Percentiles rank a stretch among this genome's conserved stretches.
Conservation (phyloP, 805 yeast species). For the Sugiyamaella floridensis region DNA sequence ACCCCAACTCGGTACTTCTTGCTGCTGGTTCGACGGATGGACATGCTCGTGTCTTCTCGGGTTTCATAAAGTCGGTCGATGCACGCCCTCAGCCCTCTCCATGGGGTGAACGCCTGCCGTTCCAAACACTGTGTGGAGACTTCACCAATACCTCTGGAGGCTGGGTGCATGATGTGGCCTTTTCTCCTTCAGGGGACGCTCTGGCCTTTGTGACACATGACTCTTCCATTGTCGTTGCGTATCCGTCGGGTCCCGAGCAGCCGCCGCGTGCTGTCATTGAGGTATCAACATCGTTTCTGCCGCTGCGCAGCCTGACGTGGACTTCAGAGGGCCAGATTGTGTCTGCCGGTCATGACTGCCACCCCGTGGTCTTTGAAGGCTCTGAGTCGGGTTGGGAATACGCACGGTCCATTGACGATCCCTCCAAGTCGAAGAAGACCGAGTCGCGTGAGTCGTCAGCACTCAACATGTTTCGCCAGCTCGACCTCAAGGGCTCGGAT, state of each 20-base stretch:
- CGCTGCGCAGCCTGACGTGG: constrained; percentile 73
- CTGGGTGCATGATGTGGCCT: constrained; percentile 88
- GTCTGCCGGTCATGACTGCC: constrained; percentile 90
- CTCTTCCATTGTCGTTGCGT: constrained; percentile 71
- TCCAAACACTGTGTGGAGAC: constrained; percentile 85
- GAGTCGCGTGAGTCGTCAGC: constrained; percentile 46
- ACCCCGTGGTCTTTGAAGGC: constrained; percentile 80
- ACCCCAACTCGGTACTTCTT: constrained; percentile 80
- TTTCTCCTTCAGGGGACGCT: constrained; percentile 71
- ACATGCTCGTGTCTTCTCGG: constrained; percentile 81
- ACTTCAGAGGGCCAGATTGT: constrained; percentile 58
- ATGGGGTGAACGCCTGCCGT: constrained; percentile 96
- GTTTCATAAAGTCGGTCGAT: constrained; percentile 84
- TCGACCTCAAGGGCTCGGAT: constrained; percentile 86
- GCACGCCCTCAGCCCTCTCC: constrained; percentile 68
- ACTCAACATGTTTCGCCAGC: constrained; percentile 86
- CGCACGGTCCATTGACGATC: constrained; percentile 58
- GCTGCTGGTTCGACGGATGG: constrained; percentile 94
- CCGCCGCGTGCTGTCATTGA: constrained; percentile 56
- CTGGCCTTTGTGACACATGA: constrained; percentile 84
- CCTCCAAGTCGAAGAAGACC: constrained; percentile 32
- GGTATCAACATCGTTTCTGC: constrained; percentile 63
- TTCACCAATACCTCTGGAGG: constrained; percentile 63
- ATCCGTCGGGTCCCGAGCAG: constrained; percentile 60
- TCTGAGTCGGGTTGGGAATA: constrained; percentile 53